Conservation (phyloP, 352 stramenopile genomes). For the Phytophthora foliorum region DNA sequence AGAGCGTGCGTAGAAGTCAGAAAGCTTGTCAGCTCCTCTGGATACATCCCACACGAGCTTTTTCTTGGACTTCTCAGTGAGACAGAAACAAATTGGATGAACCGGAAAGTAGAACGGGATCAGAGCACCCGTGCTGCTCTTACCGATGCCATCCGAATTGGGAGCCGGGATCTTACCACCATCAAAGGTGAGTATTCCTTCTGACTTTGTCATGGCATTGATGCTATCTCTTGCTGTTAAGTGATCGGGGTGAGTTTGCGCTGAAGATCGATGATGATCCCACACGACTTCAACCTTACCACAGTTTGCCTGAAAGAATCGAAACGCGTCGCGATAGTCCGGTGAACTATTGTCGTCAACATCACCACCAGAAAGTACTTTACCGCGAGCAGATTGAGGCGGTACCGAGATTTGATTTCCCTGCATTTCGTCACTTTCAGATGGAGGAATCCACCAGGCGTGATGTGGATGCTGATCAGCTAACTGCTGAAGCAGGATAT, state of each 20-base stretch:
- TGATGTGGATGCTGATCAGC: conserved; percentile 54
- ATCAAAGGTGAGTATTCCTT: background rate
- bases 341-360: conserved; percentile 4
- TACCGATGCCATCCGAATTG: conserved; percentile 5
- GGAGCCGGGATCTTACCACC: background rate
- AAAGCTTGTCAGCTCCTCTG: conserved; percentile 66
- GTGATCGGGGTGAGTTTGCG: background rate
- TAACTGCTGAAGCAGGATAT: conserved; percentile 77
- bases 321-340: conserved; percentile 60
- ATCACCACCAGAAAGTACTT: conserved; percentile 11
- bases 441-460: conserved; percentile 54
- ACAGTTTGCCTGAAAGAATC: conserved; percentile 76
- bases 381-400: conserved; percentile 3
- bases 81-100: conserved; percentile 79
- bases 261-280: conserved; percentile 44
- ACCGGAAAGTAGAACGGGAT: conserved; percentile 82
- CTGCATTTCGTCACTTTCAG: conserved; percentile 17
- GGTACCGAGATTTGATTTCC: conserved; percentile 1
- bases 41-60: conserved; percentile 77
- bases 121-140: conserved; percentile 15
- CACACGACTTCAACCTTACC: conserved; percentile 77
- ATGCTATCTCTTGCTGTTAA: background rate
- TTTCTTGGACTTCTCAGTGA: conserved; percentile 79
- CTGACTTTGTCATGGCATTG: background rate
- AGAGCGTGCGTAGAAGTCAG: conserved; percentile 71